phyloP scores from a whole-genome alignment of 345 rosid species.

The Salix suchowensis region DNA sequence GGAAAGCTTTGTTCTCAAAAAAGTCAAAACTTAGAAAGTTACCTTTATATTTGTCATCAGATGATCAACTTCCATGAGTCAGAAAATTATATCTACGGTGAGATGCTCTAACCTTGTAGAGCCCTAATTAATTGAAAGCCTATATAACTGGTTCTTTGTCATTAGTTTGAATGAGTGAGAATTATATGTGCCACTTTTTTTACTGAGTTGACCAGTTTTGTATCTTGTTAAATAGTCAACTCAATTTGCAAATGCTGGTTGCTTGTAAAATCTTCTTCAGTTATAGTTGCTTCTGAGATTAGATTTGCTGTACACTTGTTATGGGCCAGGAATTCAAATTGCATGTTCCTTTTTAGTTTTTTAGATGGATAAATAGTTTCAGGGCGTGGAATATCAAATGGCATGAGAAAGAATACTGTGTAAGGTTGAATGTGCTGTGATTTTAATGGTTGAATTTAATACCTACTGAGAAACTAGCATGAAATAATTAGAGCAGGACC shows the following conservation, averaged over 20 bases:
- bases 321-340: background rate
- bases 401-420: background rate
- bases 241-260: background rate
- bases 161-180: background rate
- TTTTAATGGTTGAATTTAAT: background rate
- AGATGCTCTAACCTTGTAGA: background rate
- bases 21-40: background rate
- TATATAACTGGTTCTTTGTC: too few species aligned
- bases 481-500: background rate
- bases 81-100: background rate
- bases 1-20: background rate
- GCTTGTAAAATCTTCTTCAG: background rate
- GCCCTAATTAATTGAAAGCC: background rate
- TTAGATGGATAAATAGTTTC: background rate
- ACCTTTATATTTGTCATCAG: background rate
- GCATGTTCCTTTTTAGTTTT: background rate
- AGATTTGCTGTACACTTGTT: background rate
- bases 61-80: background rate
- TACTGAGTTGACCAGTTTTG: background rate
- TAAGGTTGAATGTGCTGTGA: background rate
- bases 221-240: background rate
- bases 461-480: background rate
- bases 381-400: background rate
- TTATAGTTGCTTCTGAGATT: too few species aligned
- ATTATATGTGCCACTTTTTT: background rate